phyloP scores from a whole-genome alignment of 108 stramenopile genomes.

The Nitzschia sp. region DNA sequence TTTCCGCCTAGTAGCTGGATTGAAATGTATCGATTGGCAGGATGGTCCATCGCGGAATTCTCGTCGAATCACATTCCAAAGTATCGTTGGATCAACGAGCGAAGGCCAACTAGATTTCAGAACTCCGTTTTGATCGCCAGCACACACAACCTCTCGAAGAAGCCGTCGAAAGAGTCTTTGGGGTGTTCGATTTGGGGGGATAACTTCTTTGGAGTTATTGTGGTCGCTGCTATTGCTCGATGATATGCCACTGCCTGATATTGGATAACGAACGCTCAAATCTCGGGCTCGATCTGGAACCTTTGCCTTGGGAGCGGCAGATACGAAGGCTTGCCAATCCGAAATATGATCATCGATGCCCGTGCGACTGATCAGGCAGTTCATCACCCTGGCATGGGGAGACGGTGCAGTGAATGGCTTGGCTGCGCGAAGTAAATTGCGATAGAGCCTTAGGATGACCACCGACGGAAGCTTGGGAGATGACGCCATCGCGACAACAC shows the following conservation, averaged over 20 bases:
- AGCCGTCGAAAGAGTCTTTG: constrained; percentile 59
- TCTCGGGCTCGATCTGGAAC: constrained; percentile 24
- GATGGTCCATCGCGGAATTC: constrained; percentile 61
- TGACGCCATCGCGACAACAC: neutral
- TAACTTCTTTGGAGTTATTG: neutral
- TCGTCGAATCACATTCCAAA: constrained; percentile 58
- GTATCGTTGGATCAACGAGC: constrained; percentile 26
- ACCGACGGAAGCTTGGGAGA: constrained; percentile 7
- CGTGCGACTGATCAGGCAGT: constrained; percentile 63
- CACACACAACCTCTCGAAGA: constrained; percentile 56
- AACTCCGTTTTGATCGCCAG: constrained; percentile 26
- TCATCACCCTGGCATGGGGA: constrained; percentile 38
- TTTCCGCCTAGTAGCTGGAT: constrained; percentile 40
- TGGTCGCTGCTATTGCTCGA: neutral
- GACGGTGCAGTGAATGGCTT: constrained; percentile 60
- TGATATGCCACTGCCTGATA: neutral
- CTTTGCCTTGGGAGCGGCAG: neutral
- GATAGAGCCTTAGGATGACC: constrained; percentile 48
- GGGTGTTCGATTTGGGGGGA: constrained; percentile 1
- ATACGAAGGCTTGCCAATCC: constrained; percentile 32
- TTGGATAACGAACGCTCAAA: constrained; percentile 17
- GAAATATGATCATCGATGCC: constrained; percentile 60
- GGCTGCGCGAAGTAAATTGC: constrained; percentile 66
- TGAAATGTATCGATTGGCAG: constrained; percentile 40
- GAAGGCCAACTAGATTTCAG: constrained; percentile 39